Evolutionary conservation across 2,329 filamentous ascomycete species (phyloP).

Genomic region (Claviceps digitariae): DNA sequence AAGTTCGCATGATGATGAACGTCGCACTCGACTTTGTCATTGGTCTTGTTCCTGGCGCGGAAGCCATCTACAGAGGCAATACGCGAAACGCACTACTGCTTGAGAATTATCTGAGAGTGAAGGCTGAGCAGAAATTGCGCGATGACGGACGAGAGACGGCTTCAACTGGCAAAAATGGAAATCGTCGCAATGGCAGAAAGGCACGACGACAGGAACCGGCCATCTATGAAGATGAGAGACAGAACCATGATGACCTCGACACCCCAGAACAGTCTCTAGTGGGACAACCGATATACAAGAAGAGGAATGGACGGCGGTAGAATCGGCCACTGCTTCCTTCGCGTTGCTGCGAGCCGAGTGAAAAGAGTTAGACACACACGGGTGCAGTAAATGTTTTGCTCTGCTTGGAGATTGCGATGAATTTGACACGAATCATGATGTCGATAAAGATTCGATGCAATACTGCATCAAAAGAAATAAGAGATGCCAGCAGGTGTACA

Average conservation of each 20-base stretch:
- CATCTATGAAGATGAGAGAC: background rate
- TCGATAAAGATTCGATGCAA: background rate
- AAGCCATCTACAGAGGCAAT: constrained; percentile 62
- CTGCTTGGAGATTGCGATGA: background rate
- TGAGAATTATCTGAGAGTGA: constrained; percentile 53
- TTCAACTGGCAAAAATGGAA: constrained; percentile 36
- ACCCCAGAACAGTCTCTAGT: background rate
- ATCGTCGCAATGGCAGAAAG: constrained; percentile 38
- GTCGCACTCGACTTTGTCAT: constrained; percentile 60
- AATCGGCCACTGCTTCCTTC: background rate
- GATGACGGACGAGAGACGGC: constrained; percentile 29
- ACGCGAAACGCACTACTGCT: constrained; percentile 60
- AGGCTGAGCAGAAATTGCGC: constrained; percentile 45
- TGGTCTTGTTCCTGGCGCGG: constrained; percentile 58
- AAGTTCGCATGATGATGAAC: constrained; percentile 67
- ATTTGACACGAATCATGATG: background rate
- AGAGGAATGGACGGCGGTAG: background rate
- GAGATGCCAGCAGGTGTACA: background rate
- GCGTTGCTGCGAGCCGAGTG: background rate
- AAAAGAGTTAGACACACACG: background rate
- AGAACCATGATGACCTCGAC: background rate
- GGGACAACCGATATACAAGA: background rate
- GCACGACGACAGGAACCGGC: constrained; percentile 11
- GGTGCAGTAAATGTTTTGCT: background rate
- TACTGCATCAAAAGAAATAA: background rate